These are phyloP conservation scores for Trichosporon sp. DNA, from an alignment of 1,284 basidiomycete genomes.

Conservation along the genomic window DNA sequence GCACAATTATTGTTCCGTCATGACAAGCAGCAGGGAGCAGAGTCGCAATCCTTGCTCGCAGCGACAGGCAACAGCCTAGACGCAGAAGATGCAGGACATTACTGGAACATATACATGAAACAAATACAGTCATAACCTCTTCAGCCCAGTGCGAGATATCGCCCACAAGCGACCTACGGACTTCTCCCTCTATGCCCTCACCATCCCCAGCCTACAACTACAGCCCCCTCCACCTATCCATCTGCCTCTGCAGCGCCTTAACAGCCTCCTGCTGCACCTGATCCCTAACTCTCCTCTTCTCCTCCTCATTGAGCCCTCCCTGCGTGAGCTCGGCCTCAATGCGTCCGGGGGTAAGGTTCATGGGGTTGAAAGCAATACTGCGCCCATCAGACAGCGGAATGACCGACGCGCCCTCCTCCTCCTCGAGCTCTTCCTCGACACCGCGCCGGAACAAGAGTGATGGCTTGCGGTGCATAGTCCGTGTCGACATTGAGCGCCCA, in stretches of 20 bases:
- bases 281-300: conserved; percentile 18
- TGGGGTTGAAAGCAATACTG: conserved; percentile 34
- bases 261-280: conserved; percentile 26
- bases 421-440: conserved; percentile 7
- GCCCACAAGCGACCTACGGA: too few relatives aligned
- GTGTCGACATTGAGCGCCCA: not conserved
- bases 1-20: not conserved
- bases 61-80: too few relatives aligned
- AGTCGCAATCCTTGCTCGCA: too few relatives aligned
- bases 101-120: not conserved
- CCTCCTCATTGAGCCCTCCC: conserved; percentile 29
- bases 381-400: conserved; percentile 30
- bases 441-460: conserved; percentile 39
- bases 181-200: too few relatives aligned
- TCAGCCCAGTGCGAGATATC: too few relatives aligned
- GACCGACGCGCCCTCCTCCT: conserved; percentile 19
- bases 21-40: too few relatives aligned
- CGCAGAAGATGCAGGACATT: not conserved
- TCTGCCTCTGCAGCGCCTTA: conserved; percentile 26
- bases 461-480: conserved; percentile 19
- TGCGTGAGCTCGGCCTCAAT: conserved; percentile 36
- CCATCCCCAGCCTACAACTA: not conserved
- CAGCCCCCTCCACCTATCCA: conserved; percentile 34
- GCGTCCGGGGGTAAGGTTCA: conserved; percentile 25
- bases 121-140: not conserved